Conservation (phyloP, 2,329 filamentous ascomycete genomes). For the Lomentospora prolificans region DNA sequence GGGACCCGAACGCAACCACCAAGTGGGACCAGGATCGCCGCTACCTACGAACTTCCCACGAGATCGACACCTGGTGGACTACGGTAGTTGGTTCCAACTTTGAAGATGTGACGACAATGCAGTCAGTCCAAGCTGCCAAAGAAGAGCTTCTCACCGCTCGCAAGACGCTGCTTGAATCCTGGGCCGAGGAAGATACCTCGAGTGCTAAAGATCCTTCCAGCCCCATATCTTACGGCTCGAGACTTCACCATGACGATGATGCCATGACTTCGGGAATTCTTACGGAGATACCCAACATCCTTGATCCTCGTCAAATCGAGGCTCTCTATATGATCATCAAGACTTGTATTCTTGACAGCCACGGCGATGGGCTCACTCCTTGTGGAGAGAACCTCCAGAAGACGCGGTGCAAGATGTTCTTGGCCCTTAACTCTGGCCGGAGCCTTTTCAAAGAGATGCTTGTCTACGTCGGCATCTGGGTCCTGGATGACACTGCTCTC, state of each 20-base stretch:
- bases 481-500: conserved; percentile 82
- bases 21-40: conserved; percentile 49
- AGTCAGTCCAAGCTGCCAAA: conserved; percentile 50
- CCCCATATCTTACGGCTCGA: background rate
- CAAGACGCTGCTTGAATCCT: conserved; percentile 10
- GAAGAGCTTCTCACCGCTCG: conserved; percentile 41
- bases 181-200: conserved; percentile 7
- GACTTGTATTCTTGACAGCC: conserved; percentile 80
- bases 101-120: conserved; percentile 47
- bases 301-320: conserved; percentile 92
- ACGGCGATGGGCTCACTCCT: conserved; percentile 50
- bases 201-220: conserved; percentile 35
- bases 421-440: conserved; percentile 82
- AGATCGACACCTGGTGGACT: conserved; percentile 58
- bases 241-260: conserved; percentile 50
- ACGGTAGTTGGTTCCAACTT: conserved; percentile 50
- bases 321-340: conserved; percentile 96
- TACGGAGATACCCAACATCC: conserved; percentile 87
- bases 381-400: conserved; percentile 79
- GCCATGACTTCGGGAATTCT: conserved; percentile 74
- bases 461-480: conserved; percentile 96
- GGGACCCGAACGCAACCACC: conserved; percentile 41
- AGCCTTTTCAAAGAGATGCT: conserved; percentile 83
- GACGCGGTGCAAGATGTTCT: conserved; percentile 77
- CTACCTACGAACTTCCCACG: conserved; percentile 52